Evolutionary conservation across 1,284 basidiomycete genomes (phyloP).

Genomic region (Sphagnurus paluster): DNA sequence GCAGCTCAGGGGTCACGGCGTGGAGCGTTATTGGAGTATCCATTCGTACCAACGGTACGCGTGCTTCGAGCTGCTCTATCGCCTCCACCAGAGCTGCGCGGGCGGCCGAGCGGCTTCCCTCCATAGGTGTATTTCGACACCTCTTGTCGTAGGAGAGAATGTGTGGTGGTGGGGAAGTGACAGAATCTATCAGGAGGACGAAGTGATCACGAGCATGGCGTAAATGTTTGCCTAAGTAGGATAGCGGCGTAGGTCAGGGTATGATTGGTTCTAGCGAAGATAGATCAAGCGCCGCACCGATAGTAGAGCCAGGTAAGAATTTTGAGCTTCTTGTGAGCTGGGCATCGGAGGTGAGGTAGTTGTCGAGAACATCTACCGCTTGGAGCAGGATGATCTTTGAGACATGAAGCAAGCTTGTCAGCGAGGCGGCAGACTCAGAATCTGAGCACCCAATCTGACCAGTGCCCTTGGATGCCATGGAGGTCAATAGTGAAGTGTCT

Average conservation of each 20-base stretch:
- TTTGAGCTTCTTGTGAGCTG: constrained; percentile 68
- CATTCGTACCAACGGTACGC: constrained; percentile 49
- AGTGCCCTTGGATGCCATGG: constrained; percentile 15
- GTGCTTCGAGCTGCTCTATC: constrained; percentile 54
- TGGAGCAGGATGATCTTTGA: constrained; percentile 66
- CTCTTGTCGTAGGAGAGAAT: constrained; percentile 74
- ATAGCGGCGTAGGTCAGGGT: constrained; percentile 7
- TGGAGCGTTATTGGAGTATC: constrained; percentile 64
- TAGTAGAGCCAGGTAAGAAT: constrained; percentile 79
- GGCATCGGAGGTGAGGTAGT: constrained; percentile 60
- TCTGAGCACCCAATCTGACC: constrained; percentile 15
- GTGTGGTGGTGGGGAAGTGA: constrained; percentile 50
- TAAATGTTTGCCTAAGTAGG: constrained; percentile 68
- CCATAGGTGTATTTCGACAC: constrained; percentile 79
- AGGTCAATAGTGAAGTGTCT: constrained; percentile 4
- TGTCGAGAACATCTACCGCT: constrained; percentile 68
- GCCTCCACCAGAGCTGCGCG: constrained; percentile 52
- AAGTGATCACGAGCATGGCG: constrained; percentile 83
- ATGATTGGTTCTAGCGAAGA: constrained; percentile 2
- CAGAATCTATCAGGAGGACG: constrained; percentile 58
- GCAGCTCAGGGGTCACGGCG: constrained; percentile 76
- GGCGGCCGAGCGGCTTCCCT: constrained; percentile 63
- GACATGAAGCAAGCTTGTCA: constrained; percentile 61
- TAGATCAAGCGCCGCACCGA: constrained; percentile 45
- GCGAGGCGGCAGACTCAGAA: constrained; percentile 16